Conservation (phyloP, 1,139 yeast species). For the Groenewaldozyma auringiensis region DNA sequence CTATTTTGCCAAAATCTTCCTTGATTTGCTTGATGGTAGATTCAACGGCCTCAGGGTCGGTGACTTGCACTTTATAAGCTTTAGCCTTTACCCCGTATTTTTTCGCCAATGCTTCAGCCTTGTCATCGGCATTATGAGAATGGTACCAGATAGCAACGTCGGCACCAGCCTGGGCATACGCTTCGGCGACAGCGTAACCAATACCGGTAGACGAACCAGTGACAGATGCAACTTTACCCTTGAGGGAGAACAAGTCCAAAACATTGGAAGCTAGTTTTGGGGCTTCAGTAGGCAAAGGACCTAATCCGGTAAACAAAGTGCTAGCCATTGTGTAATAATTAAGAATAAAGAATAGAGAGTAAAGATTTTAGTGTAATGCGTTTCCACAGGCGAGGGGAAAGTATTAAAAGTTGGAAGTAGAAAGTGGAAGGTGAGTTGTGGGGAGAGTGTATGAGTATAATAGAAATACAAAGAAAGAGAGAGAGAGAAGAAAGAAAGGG, state of each 20-base stretch:
- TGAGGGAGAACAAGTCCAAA: slow-evolving; percentile 38
- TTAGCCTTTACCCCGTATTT: slow-evolving; percentile 58
- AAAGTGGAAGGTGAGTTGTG: not conserved
- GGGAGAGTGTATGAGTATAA: too few relatives aligned
- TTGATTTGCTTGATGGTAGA: slow-evolving; percentile 49
- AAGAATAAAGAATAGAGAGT: not conserved
- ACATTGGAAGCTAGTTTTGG: slow-evolving; percentile 30
- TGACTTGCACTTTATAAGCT: slow-evolving; percentile 68
- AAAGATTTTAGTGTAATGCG: too few relatives aligned
- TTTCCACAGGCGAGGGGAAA: too few relatives aligned
- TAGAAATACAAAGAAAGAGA: not conserved
- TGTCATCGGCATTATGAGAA: slow-evolving; percentile 52
- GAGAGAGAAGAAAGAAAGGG: not conserved
- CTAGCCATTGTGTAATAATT: slow-evolving; percentile 6
- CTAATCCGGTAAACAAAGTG: slow-evolving; percentile 29
- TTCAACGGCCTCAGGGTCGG: slow-evolving; percentile 53
- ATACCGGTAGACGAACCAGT: slow-evolving; percentile 87
- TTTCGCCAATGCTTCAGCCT: slow-evolving; percentile 49
- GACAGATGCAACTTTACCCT: slow-evolving; percentile 81
- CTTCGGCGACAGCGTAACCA: slow-evolving; percentile 78
- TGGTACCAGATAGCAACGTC: slow-evolving; percentile 82
- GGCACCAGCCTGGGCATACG: slow-evolving; percentile 86
- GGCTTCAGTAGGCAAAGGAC: slow-evolving; percentile 29
- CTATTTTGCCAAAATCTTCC: slow-evolving; percentile 69
- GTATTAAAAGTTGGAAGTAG: not conserved